A percentile compares a stretch with the other conserved stretches of the same genome.
These are phyloP conservation scores for Sphaerulina vaccinii DNA, from an alignment of 2,329 filamentous ascomycete species.

Conservation along the genomic window DNA sequence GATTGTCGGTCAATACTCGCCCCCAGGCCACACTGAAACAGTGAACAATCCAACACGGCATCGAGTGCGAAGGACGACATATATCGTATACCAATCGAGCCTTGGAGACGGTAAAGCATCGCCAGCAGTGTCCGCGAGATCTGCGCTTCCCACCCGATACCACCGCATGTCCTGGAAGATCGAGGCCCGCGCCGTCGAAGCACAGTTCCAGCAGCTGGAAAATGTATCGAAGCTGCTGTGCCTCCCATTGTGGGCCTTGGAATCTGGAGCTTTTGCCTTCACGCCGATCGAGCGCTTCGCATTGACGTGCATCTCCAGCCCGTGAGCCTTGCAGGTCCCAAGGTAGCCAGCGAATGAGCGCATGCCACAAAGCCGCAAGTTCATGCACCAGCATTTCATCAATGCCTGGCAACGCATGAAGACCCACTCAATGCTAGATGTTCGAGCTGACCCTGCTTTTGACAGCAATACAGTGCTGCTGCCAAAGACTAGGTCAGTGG, in stretches of 20 bases:
- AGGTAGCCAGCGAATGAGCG: constrained; percentile 27
- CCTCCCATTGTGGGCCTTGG: too few relatives aligned
- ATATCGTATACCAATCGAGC: constrained; percentile 1
- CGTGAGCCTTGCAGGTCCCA: constrained; percentile 18
- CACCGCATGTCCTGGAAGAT: constrained; percentile 10
- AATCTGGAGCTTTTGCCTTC: constrained; percentile 11
- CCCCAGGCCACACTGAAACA: constrained; percentile 6
- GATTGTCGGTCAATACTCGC: not conserved
- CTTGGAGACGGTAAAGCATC: not conserved
- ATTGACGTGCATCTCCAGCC: constrained; percentile 19
- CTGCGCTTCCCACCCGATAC: not conserved
- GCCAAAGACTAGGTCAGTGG: not conserved
- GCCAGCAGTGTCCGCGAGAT: not conserved
- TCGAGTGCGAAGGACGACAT: not conserved
- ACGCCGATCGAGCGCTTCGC: constrained; percentile 22
- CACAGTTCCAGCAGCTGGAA: not conserved
- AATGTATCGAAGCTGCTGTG: not conserved
- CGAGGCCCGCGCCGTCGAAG: constrained; percentile 15
- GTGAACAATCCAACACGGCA: not conserved
- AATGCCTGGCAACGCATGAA: constrained; percentile 14
- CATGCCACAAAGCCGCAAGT: constrained; percentile 29
- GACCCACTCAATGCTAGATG: not conserved
- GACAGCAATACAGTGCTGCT: not conserved
- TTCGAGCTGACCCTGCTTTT: not conserved
- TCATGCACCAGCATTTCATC: constrained; percentile 21